phyloP scores from a whole-genome alignment of 2,329 filamentous ascomycete species.

The Pseudogymnoascus sp. region DNA sequence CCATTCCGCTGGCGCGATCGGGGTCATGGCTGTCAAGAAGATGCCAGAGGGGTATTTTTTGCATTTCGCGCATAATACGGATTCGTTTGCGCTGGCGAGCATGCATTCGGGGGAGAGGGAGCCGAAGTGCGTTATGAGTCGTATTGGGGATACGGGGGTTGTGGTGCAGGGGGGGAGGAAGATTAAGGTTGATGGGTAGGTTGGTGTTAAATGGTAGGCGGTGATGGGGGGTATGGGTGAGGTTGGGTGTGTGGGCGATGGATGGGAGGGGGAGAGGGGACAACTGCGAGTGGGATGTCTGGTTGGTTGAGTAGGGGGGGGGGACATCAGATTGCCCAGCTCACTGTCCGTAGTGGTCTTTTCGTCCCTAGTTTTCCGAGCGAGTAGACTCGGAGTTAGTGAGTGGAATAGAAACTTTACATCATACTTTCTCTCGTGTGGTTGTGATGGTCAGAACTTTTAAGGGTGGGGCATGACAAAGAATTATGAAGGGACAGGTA shows the following conservation, averaged over 20 bases:
- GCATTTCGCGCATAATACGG: constrained; percentile 95
- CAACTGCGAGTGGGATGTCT: neutral
- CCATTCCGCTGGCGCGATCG: constrained; percentile 79
- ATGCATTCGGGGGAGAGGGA: constrained; percentile 73
- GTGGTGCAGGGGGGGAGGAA: constrained; percentile 29
- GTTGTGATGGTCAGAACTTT: neutral
- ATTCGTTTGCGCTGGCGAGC: constrained; percentile 77
- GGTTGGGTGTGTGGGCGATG: neutral
- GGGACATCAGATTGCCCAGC: neutral
- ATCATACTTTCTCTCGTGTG: neutral
- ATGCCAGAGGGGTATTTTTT: constrained; percentile 67
- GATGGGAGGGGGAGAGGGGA: neutral
- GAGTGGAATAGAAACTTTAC: neutral
- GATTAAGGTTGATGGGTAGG: constrained; percentile 13
- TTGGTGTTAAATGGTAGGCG: neutral
- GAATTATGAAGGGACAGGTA: neutral
- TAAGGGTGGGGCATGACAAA: neutral
- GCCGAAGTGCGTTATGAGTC: constrained; percentile 82
- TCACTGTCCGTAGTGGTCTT: neutral
- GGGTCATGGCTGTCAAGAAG: constrained; percentile 85
- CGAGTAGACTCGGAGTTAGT: neutral
- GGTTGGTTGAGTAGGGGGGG: neutral
- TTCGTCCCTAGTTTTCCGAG: neutral
- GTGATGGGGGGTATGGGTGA: neutral
- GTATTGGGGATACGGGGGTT: constrained; percentile 34